These are phyloP conservation scores for Hippophae gyantsensis DNA, from an alignment of 306 rosid species.

Conservation along the genomic window DNA sequence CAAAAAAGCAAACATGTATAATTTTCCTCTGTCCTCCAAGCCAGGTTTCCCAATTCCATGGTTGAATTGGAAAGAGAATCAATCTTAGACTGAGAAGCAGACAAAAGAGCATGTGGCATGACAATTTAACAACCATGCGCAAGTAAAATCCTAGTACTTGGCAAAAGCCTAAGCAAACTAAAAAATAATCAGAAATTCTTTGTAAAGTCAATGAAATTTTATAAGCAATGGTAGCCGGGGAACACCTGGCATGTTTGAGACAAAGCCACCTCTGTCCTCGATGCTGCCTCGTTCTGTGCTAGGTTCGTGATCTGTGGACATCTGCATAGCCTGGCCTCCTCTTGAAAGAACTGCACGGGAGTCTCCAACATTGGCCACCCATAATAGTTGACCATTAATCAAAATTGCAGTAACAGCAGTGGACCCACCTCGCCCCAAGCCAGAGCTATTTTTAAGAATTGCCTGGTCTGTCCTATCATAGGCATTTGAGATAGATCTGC, in stretches of 20 bases:
- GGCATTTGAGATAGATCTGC: constrained; percentile 67
- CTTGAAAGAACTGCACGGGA: constrained; percentile 85
- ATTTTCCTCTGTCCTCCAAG: neutral
- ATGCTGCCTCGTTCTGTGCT: constrained; percentile 67
- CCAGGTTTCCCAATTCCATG: neutral
- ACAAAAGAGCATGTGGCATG: too few species aligned
- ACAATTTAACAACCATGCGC: too few species aligned
- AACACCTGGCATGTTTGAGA: constrained; percentile 93
- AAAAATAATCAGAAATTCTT: neutral
- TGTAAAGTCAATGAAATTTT: neutral
- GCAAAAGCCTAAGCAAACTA: neutral
- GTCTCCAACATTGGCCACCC: constrained; percentile 90
- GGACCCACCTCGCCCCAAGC: constrained; percentile 92
- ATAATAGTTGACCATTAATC: constrained; percentile 51
- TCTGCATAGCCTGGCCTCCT: constrained; percentile 65
- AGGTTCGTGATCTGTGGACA: constrained; percentile 90
- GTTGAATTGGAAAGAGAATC: neutral
- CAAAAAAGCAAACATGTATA: neutral
- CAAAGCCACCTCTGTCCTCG: constrained; percentile 88
- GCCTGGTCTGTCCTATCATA: constrained; percentile 82
- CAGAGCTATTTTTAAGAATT: constrained; percentile 81
- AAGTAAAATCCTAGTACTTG: neutral
- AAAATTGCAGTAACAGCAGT: constrained; percentile 94
- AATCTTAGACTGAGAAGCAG: too few species aligned
- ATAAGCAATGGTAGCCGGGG: constrained; percentile 9